These are phyloP conservation scores for Acrodontium crateriforme DNA, from an alignment of 2,329 filamentous ascomycete genomes.

Conservation along the genomic window DNA sequence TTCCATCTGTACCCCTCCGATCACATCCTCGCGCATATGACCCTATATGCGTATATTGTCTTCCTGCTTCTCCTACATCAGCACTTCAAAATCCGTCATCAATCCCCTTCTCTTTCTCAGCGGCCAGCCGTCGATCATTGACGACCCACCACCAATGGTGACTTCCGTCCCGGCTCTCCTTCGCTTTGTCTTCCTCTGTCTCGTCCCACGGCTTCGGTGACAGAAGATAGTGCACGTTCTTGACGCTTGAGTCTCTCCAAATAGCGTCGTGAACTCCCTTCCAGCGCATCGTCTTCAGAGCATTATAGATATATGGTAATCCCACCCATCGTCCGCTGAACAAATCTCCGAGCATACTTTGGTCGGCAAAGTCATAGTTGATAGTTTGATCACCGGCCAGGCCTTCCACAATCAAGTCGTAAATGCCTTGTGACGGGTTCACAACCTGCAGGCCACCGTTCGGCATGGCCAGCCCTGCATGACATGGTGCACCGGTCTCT, in stretches of 20 bases:
- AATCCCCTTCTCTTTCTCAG: slow-evolving; percentile 36
- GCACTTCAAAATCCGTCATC: slow-evolving; percentile 36
- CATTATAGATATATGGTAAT: slow-evolving; percentile 48
- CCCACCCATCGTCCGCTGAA: slow-evolving; percentile 45
- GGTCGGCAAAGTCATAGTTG: slow-evolving; percentile 47
- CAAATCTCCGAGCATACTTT: slow-evolving; percentile 43
- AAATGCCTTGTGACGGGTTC: slow-evolving; percentile 40
- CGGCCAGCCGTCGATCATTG: slow-evolving; percentile 34
- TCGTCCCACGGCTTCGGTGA: slow-evolving; percentile 52
- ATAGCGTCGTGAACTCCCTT: slow-evolving; percentile 43
- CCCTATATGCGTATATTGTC: too few species aligned
- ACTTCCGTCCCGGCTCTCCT: slow-evolving; percentile 30
- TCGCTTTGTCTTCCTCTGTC: slow-evolving; percentile 24
- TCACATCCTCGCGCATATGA: too few species aligned
- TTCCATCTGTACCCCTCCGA: too few species aligned
- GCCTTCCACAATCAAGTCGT: slow-evolving; percentile 36
- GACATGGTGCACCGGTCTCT: slow-evolving; percentile 33
- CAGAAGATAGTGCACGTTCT: slow-evolving; percentile 50
- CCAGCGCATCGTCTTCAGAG: slow-evolving; percentile 44
- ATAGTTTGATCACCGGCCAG: slow-evolving; percentile 32
- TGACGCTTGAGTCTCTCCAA: slow-evolving; percentile 46
- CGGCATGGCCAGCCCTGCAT: slow-evolving; percentile 41
- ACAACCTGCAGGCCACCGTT: slow-evolving; percentile 50
- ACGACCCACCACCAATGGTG: slow-evolving; percentile 46
- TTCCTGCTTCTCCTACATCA: background rate